Base-by-base conservation (phyloP, 2,329 filamentous ascomycete genomes). In the Thyridium curvatum region DNA sequence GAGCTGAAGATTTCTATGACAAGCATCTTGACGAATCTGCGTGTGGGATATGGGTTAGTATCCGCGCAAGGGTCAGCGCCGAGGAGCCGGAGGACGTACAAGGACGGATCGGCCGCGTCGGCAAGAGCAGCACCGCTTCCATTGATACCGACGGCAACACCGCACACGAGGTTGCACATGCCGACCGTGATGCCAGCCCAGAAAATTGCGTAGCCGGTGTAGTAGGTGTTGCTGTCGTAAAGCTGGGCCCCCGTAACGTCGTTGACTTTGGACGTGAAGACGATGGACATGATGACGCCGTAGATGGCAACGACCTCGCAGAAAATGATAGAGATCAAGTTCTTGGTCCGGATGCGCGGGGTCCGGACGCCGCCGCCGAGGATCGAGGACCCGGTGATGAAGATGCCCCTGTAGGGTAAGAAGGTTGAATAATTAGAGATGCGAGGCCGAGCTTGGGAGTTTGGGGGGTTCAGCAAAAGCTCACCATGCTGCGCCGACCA, bases 261-360 rank as follows among this genome's bases (percentile, higher is more conserved):
- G 52, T 77, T 75, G 52, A 98, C 69, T 66, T 96, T 94, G 45
- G 90, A 77, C 33, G 90, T 94, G 71, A 97, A 97, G 55, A 98
- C 86, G 61, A 98, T 98, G 54, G 90, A 85, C 89, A 98, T 98
- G 69, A 98, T 98, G 66, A 98, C 91, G 55, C 94, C 94, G 75
- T 98, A 98, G 65, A 98, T 98, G 65, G 93, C 93, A 56, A 98
- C 93, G 58, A 98, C 93, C 70, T 98, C 93, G 72, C 93, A 98
- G 71, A 98, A 98, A 69, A 98, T 97, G 66, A 98, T 98, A 55
- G 91, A 97, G 62, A 98, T 97, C 58, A 98, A 68, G 74, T 98
- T 98, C 82, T 98, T 98, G 47, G 93, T 98, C 62, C 93, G 87
- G 68, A 98, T 98, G 54, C 93, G 85, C 30, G 94, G 94, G 34